Evolutionary conservation across 1,139 yeast genomes (phyloP), one percentile per base, ranked within the genome.

Genomic region (Blastobotrys capitulatus): DNA sequence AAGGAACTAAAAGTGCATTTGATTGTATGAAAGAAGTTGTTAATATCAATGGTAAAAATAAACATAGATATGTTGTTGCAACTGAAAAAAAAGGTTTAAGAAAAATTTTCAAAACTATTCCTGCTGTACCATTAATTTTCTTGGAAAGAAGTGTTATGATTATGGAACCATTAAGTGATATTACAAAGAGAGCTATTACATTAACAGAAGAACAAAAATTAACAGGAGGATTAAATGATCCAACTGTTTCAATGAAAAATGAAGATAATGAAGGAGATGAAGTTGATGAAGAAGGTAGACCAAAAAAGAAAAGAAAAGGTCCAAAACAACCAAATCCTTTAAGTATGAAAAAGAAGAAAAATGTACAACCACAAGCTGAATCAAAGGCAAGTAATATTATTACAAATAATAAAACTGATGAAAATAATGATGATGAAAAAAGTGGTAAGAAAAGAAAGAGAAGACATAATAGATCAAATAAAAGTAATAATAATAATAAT

Each of bases 91-190:
- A 78, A 40, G 76, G 78, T 27, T 73, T 90, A 50, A 76, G 98
- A 56, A 77, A 79, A 51, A 70, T 72, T 46, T 72, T 92, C 55
- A 76, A 97, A 57, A 72, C 72, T 32, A 74, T 89, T 15, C 95
- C 98, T 0, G 98, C 96, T 10, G 85, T 88, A 2, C 99, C 99
- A 0, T 68, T 92, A 57, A 72, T 90, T 8, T 89, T 86, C 65
- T 81, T 92, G 79, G 84, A 86, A 62, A 76, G 96, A 55, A 81
- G 96, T 1, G 98, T 94, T 20, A 86, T 92, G 92, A 83, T 92
- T 41, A 83, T 92, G 94, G 99, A 92, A 67, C 96, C 96, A 13
- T 72, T 90, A 57, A 85, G 95, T 46, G 78, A 77, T 42, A 86
- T 86, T 10, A 84, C 94, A 43, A 74, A 76, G 16, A 69, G 70